phyloP scores from a whole-genome alignment of 495 filamentous ascomycete species.

The Penicillium dipodomyicola region DNA sequence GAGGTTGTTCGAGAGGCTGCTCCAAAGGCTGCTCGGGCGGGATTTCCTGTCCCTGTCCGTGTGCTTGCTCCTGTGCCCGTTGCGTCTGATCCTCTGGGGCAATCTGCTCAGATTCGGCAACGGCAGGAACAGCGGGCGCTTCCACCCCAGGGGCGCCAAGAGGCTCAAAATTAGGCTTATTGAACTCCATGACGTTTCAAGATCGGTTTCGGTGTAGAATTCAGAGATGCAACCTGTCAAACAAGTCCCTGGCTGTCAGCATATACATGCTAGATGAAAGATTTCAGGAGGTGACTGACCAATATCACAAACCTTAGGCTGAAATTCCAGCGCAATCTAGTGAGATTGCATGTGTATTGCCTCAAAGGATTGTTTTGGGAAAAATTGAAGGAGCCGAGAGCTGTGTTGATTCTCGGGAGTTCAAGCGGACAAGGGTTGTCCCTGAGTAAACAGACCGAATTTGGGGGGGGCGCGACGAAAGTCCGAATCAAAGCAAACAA shows the following conservation, averaged over 20 bases:
- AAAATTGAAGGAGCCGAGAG: constrained; percentile 10
- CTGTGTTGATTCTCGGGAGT: constrained; percentile 11
- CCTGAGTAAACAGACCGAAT: constrained; percentile 10
- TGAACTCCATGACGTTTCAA: constrained; percentile 29
- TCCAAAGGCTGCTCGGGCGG: constrained; percentile 23
- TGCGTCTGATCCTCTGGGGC: constrained; percentile 25
- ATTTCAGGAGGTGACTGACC: constrained; percentile 8
- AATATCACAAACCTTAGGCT: constrained; percentile 9
- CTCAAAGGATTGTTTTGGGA: neutral
- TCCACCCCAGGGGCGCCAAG: constrained; percentile 29
- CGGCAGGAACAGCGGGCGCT: constrained; percentile 16
- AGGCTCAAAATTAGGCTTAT: constrained; percentile 24
- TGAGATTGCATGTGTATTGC: constrained; percentile 9
- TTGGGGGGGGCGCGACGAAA: neutral
- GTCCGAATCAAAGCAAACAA: neutral
- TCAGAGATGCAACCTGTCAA: constrained; percentile 16
- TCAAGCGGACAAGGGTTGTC: constrained; percentile 13
- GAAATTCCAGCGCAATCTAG: constrained; percentile 13
- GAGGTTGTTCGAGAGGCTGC: constrained; percentile 11
- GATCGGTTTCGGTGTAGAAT: constrained; percentile 1
- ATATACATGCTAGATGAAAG: neutral
- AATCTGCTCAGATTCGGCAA: constrained; percentile 30
- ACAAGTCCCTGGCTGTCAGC: constrained; percentile 5
- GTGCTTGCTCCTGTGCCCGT: constrained; percentile 13
- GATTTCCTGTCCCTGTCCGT: constrained; percentile 6